Evolutionary conservation across 2,329 filamentous ascomycete species (phyloP).

Genomic region (Fonsecaea nubica): DNA sequence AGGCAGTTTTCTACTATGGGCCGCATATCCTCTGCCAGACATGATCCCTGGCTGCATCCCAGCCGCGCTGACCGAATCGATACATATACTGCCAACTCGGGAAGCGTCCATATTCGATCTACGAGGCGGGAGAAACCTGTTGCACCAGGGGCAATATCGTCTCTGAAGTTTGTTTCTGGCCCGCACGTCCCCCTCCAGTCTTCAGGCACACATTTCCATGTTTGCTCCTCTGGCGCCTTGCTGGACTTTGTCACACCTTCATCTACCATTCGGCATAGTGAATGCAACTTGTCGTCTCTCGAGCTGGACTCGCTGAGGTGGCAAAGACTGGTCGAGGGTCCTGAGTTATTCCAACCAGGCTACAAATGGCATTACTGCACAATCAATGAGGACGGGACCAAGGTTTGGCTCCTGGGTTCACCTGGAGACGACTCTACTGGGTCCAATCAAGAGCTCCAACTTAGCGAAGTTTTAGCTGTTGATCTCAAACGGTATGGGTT

Average conservation of each 20-base stretch:
- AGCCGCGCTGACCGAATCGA: slow-evolving; percentile 47
- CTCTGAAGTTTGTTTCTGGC: slow-evolving; percentile 86
- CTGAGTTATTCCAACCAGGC: slow-evolving; percentile 88
- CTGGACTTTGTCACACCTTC: slow-evolving; percentile 94
- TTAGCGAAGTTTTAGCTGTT: slow-evolving; percentile 93
- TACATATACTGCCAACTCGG: slow-evolving; percentile 75
- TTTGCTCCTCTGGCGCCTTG: slow-evolving; percentile 89
- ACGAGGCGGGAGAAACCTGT: slow-evolving; percentile 58
- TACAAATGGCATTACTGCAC: slow-evolving; percentile 99
- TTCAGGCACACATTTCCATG: slow-evolving; percentile 91
- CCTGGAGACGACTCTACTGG: slow-evolving; percentile 76
- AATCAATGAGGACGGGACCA: slow-evolving; percentile 92
- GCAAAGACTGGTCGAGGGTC: slow-evolving; percentile 93
- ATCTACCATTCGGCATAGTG: slow-evolving; percentile 80
- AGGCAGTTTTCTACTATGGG: slow-evolving; percentile 34
- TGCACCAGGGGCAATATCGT: slow-evolving; percentile 87
- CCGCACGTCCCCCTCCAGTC: slow-evolving; percentile 85
- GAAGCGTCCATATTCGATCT: slow-evolving; percentile 64
- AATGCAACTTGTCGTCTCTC: slow-evolving; percentile 88
- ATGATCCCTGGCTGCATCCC: slow-evolving; percentile 49
- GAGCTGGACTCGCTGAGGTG: slow-evolving; percentile 87
- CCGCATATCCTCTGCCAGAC: slow-evolving; percentile 39
- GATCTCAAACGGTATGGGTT: slow-evolving; percentile 91
- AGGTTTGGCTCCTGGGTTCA: slow-evolving; percentile 95
- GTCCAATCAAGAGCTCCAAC: slow-evolving; percentile 81